phyloP scores from a whole-genome alignment of 768 basidiomycete species.

The Psilocybe azurescens region DNA sequence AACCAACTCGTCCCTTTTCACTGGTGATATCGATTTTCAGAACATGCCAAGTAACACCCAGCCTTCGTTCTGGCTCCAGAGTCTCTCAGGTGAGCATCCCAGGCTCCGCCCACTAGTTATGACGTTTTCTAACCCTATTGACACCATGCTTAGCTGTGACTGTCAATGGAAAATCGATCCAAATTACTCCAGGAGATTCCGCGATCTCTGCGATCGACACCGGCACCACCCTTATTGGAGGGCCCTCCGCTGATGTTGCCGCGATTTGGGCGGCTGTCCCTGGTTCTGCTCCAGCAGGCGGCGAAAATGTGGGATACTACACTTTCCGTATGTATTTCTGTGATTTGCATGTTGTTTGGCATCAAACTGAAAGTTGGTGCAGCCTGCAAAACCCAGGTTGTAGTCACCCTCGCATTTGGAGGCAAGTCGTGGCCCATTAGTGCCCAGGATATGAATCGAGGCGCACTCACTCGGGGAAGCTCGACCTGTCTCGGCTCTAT shows the following conservation, averaged over 20 bases:
- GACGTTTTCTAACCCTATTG: neutral
- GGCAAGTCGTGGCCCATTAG: slow-evolving; percentile 80
- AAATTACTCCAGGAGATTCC: slow-evolving; percentile 43
- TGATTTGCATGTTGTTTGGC: neutral
- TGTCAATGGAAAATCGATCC: slow-evolving; percentile 57
- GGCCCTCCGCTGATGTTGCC: slow-evolving; percentile 63
- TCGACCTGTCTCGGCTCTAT: slow-evolving; percentile 65
- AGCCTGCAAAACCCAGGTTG: slow-evolving; percentile 72
- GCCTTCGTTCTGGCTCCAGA: slow-evolving; percentile 69
- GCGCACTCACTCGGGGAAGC: slow-evolving; percentile 41
- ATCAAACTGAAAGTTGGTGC: neutral
- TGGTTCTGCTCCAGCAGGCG: slow-evolving; percentile 42
- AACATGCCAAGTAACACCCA: slow-evolving; percentile 42
- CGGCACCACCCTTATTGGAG: slow-evolving; percentile 93
- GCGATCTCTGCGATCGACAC: slow-evolving; percentile 88
- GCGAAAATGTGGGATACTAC: slow-evolving; percentile 68
- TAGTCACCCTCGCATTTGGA: slow-evolving; percentile 75
- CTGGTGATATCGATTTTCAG: slow-evolving; percentile 71
- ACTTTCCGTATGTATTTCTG: slow-evolving; percentile 63
- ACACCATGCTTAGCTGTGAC: slow-evolving; percentile 52
- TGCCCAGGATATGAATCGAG: slow-evolving; percentile 81
- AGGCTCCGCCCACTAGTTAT: neutral
- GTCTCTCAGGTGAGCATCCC: slow-evolving; percentile 50
- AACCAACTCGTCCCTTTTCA: slow-evolving; percentile 61
- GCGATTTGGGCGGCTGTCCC: slow-evolving; percentile 72